phyloP scores from a whole-genome alignment of 306 rosid genomes.

The Rosa persica region DNA sequence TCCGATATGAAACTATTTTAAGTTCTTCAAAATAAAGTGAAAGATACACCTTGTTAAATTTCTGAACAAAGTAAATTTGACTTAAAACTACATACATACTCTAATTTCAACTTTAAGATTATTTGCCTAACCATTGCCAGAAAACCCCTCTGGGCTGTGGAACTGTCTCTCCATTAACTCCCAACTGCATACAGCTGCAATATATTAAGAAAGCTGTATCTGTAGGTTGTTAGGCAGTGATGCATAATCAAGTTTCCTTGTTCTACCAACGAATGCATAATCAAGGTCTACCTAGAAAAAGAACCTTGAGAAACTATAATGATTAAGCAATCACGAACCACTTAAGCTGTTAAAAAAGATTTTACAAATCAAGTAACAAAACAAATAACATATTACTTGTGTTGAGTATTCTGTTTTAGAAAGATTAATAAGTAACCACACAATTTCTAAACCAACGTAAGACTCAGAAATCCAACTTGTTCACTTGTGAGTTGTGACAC shows the following conservation, averaged over 20 bases:
- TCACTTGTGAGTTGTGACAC: too few relatives aligned
- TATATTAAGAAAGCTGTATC: neutral
- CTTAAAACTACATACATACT: neutral
- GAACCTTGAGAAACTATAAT: neutral
- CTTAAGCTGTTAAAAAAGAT: neutral
- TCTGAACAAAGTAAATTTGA: too few relatives aligned
- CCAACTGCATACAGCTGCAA: constrained; percentile 1
- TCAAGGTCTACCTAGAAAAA: neutral
- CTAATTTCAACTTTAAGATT: neutral
- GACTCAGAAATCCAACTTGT: too few relatives aligned
- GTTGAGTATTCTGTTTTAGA: too few relatives aligned
- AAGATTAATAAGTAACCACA: too few relatives aligned
- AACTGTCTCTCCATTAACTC: neutral
- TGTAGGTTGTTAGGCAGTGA: neutral
- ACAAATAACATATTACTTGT: neutral
- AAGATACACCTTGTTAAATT: too few relatives aligned
- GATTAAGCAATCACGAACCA: neutral
- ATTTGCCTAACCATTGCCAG: neutral
- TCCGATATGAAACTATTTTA: too few relatives aligned
- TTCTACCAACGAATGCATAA: neutral
- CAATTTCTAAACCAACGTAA: too few relatives aligned
- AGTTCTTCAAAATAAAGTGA: too few relatives aligned
- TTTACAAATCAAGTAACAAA: neutral
- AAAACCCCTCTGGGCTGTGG: neutral
- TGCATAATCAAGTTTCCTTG: neutral